A percentile compares a stretch with the other conserved stretches of the same genome.
Evolutionary conservation across 2,329 filamentous ascomycete species (phyloP).

Genomic region (Cercospora brassicicola): DNA sequence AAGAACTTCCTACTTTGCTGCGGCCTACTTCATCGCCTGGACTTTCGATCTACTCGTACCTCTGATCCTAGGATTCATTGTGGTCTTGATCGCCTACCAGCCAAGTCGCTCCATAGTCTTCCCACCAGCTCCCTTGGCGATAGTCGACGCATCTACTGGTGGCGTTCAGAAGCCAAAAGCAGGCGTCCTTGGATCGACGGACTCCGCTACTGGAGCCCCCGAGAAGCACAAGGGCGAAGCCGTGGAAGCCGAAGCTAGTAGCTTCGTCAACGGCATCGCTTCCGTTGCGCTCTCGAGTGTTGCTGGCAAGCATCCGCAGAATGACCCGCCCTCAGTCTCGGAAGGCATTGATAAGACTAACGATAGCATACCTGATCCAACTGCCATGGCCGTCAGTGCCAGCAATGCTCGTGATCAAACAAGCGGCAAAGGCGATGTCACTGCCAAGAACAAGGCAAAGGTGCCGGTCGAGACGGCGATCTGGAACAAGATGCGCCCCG

Average conservation of each 20-base stretch:
- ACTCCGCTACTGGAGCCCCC: slow-evolving; percentile 76
- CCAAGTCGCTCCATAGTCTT: slow-evolving; percentile 65
- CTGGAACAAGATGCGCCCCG: slow-evolving; percentile 71
- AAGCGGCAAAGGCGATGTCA: slow-evolving; percentile 48
- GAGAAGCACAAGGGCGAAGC: slow-evolving; percentile 83
- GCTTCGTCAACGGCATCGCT: slow-evolving; percentile 73
- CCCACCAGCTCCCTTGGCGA: slow-evolving; percentile 71
- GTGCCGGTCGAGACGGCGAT: slow-evolving; percentile 74
- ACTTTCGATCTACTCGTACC: slow-evolving; percentile 69
- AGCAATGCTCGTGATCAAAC: slow-evolving; percentile 56
- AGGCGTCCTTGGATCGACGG: slow-evolving; percentile 72
- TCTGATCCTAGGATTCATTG: slow-evolving; percentile 57
- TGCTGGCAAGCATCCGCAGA: slow-evolving; percentile 72
- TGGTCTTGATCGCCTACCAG: slow-evolving; percentile 67
- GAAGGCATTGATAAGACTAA: slow-evolving; percentile 46
- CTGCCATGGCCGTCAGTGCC: slow-evolving; percentile 55
- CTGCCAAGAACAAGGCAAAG: slow-evolving; percentile 72
- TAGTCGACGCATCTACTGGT: slow-evolving; percentile 69
- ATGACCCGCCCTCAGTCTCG: slow-evolving; percentile 54
- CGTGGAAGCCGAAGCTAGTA: slow-evolving; percentile 78
- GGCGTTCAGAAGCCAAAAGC: slow-evolving; percentile 75
- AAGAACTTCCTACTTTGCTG: slow-evolving; percentile 66
- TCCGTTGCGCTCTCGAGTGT: slow-evolving; percentile 72
- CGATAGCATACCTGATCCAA: slow-evolving; percentile 61
- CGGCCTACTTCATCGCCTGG: slow-evolving; percentile 68